Evolutionary conservation across 2,329 filamentous ascomycete genomes (phyloP).

Genomic region (Neonectria magnoliae): DNA sequence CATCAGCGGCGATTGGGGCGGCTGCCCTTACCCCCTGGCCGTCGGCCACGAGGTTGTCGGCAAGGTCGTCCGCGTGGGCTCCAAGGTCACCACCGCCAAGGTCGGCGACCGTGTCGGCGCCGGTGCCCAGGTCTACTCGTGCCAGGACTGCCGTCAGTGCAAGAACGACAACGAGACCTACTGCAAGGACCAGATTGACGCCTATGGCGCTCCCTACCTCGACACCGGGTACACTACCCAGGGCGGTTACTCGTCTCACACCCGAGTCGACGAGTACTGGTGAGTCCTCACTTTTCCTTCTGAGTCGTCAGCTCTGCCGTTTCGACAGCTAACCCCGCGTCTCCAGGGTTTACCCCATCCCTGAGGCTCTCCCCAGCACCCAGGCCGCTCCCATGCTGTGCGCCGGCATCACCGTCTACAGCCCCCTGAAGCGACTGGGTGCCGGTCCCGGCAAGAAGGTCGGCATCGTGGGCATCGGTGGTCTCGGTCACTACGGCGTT

Average conservation of each 20-base stretch:
- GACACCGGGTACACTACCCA: conserved; percentile 66
- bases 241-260: conserved; percentile 61
- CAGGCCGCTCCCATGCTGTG: conserved; percentile 84
- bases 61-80: conserved; percentile 72
- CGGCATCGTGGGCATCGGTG: conserved; percentile 77
- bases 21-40: conserved; percentile 69
- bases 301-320: not conserved
- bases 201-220: conserved; percentile 62
- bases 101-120: conserved; percentile 69
- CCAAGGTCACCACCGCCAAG: conserved; percentile 57
- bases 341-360: conserved; percentile 74
- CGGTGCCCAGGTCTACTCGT: conserved; percentile 67
- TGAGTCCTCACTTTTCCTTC: conserved; percentile 25
- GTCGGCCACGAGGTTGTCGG: conserved; percentile 81
- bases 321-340: conserved; percentile 12
- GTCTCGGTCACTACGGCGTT: conserved; percentile 76
- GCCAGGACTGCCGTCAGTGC: conserved; percentile 55
- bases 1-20: conserved; percentile 74
- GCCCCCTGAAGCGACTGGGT: conserved; percentile 79
- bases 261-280: conserved; percentile 57
- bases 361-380: conserved; percentile 70
- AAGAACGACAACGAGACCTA: conserved; percentile 54
- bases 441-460: conserved; percentile 82
- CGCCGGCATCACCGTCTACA: conserved; percentile 83
- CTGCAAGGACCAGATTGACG: conserved; percentile 54